These are phyloP conservation scores for Porphyrellus cyaneotinctus DNA, from an alignment of 768 basidiomycete species.

Conservation along the genomic window DNA sequence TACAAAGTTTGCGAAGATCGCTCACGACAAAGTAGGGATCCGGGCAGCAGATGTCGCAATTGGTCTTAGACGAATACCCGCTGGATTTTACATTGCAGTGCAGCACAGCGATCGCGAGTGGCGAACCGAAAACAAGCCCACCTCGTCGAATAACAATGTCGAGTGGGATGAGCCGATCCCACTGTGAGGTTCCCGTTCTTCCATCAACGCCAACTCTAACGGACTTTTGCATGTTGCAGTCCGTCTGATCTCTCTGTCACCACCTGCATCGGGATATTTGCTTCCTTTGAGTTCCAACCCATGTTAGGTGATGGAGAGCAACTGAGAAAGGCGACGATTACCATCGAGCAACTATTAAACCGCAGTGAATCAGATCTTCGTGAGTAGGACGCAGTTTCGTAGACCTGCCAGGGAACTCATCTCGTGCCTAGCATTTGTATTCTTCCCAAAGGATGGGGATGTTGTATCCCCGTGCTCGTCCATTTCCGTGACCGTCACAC, in stretches of 20 bases:
- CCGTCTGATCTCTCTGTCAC: background rate
- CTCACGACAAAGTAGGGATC: background rate
- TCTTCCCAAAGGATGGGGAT: background rate
- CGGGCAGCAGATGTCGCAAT: background rate
- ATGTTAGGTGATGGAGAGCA: background rate
- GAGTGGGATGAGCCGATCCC: background rate
- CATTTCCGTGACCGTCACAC: background rate
- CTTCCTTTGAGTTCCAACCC: background rate
- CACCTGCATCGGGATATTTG: background rate
- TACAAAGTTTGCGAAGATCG: too few species aligned
- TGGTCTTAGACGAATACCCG: background rate
- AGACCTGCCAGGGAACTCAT: background rate
- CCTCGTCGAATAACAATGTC: background rate
- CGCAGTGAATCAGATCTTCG: background rate
- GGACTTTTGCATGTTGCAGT: too few species aligned
- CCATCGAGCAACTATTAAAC: background rate
- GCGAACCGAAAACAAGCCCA: background rate
- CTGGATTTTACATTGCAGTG: background rate
- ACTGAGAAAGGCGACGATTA: background rate
- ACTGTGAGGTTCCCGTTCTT: background rate
- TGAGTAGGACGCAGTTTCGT: background rate
- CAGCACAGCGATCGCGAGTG: background rate
- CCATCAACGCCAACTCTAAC: background rate
- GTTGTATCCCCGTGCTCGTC: background rate
- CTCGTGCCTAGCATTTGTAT: background rate